phyloP scores from a whole-genome alignment of 352 stramenopile genomes.

The Pythium rishiriense region DNA sequence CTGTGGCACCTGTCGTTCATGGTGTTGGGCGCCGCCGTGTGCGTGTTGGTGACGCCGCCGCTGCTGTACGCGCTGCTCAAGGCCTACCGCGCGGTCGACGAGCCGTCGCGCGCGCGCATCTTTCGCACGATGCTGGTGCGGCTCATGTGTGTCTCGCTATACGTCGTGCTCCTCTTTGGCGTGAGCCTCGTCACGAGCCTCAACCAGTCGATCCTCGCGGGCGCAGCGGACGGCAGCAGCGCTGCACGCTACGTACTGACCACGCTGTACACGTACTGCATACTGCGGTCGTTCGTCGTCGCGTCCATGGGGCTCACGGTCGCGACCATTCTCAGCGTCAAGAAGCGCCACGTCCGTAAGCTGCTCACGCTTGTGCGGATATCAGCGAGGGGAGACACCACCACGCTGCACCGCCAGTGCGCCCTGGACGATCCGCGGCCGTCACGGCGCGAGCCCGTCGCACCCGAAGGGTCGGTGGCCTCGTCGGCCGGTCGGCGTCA shows the following conservation, averaged over 20 bases:
- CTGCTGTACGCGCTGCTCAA: constrained; percentile 25
- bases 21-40: constrained; percentile 26
- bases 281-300: constrained; percentile 20
- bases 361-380: not conserved
- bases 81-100: constrained; percentile 26
- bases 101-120: constrained; percentile 16
- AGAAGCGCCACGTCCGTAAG: constrained; percentile 19
- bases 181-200: constrained; percentile 24
- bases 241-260: constrained; percentile 1
- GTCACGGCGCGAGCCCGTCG: not conserved
- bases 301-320: constrained; percentile 24
- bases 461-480: not conserved
- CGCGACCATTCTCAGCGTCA: constrained; percentile 20
- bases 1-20: constrained; percentile 36
- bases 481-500: constrained; percentile 1
- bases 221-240: not conserved
- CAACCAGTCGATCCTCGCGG: constrained; percentile 13
- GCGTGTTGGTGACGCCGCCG: constrained; percentile 11
- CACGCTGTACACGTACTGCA: constrained; percentile 23
- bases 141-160: constrained; percentile 30
- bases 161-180: constrained; percentile 30
- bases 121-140: constrained; percentile 36
- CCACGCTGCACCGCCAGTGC: not conserved
- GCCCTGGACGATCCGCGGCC: no score
- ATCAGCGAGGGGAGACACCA: not conserved